Evolutionary conservation across 768 basidiomycete species (phyloP), one percentile per base, ranked within the genome.

Genomic region (Russula earlei): DNA sequence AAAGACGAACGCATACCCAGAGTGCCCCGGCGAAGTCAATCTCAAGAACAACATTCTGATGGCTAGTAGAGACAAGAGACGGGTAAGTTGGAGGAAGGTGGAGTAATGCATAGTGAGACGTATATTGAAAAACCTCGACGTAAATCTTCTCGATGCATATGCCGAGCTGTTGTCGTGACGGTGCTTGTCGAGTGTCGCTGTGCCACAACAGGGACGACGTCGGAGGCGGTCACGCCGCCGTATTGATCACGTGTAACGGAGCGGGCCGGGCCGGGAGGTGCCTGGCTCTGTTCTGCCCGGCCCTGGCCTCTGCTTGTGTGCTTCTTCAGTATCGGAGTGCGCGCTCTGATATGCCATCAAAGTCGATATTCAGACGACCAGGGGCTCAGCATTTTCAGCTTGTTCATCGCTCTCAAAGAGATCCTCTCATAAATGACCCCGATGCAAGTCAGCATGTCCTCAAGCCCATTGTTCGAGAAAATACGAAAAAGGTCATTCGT

Each of bases 31-130:
- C 78, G 69, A 96, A 92, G 75, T 94, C 91, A 59, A 97, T 83
- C 73, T 95, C 91, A 63, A 97, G 75, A 59, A 90, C 88, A 49
- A 96, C 93, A 69, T 91, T 91, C 79, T 97, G 95, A 73, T 95
- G 89, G 72, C 87, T 90, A 84, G 86, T 91, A 83, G 69, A 84
- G 69, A 82, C 76, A 69, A 64, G 64, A 68, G 59, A 4, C 49
- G 74, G 68, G 81, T 79, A 78, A 79, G 69, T 59, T 22, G 15
- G 25, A 22, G 4, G 27, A 52, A 52, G 49, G 49, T 44, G 31
- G 54, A 61, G 55, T 52, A 54, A 56, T 69, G 55, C 59, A 53
- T 64, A 73, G 72, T 59, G 27, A 66, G 64, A 89, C 89, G 81
- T 87, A 91, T 91, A 91, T 83, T 67, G 84, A 78, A 79, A 92